Conservation (phyloP, 805 yeast species). For the Candida arabinofermentans region DNA sequence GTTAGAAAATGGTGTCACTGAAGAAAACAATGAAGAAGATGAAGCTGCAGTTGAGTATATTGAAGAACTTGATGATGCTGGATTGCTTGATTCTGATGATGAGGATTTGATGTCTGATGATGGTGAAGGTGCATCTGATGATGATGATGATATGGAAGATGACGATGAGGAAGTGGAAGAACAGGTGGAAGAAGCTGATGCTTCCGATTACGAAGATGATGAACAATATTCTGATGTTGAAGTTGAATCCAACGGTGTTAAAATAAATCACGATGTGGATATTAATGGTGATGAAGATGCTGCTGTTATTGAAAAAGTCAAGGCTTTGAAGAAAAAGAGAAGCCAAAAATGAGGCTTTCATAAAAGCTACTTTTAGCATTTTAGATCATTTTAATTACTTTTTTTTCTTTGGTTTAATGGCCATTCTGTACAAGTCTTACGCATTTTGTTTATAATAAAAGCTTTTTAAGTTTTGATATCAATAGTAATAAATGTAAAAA, state of each 20-base stretch:
- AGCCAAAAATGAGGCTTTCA: background rate
- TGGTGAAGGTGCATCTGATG: slow-evolving; percentile 19
- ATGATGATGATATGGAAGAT: slow-evolving; percentile 21
- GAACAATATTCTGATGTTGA: slow-evolving; percentile 39
- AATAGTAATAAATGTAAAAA: background rate
- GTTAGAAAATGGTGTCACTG: slow-evolving; percentile 22
- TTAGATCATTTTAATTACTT: too few relatives aligned
- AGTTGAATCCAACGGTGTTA: slow-evolving; percentile 22
- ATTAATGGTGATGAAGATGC: slow-evolving; percentile 17
- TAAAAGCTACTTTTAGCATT: too few relatives aligned
- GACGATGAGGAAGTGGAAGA: slow-evolving; percentile 22
- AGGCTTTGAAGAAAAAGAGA: slow-evolving; percentile 6
- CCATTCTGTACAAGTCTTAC: too few relatives aligned
- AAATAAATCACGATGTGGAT: slow-evolving; percentile 8
- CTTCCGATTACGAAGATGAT: slow-evolving; percentile 49
- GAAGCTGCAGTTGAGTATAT: slow-evolving; percentile 63
- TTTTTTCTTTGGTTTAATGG: too few relatives aligned
- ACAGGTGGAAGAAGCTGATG: slow-evolving; percentile 39
- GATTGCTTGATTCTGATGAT: slow-evolving; percentile 23
- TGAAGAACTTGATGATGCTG: slow-evolving; percentile 62
- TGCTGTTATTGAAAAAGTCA: slow-evolving; percentile 3
- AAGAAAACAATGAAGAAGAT: slow-evolving; percentile 27
- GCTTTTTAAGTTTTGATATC: background rate
- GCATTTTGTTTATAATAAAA: slow-evolving; percentile 1
- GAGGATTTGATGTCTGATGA: slow-evolving; percentile 17